A percentile compares a stretch with the other conserved stretches of the same genome.
Conservation (phyloP, 257 asterid species). For the Fraxinus quadrangulata region DNA sequence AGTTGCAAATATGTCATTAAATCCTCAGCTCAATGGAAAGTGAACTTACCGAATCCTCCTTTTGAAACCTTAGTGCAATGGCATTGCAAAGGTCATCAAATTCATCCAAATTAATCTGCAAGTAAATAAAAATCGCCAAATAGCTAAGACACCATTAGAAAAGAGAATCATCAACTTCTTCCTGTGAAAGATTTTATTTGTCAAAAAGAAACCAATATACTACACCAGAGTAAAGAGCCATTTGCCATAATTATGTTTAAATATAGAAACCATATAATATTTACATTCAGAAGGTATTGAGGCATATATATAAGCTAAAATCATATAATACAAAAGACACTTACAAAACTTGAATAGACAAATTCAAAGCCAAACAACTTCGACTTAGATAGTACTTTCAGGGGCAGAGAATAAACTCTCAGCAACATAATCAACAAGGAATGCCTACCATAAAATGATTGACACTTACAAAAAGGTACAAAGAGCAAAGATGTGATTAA, state of each 20-base stretch:
- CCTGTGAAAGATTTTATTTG: neutral
- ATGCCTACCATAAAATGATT: neutral
- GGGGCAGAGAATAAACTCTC: neutral
- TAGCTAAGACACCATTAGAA: constrained; percentile 18
- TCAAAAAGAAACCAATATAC: neutral
- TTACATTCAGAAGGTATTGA: neutral
- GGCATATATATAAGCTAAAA: neutral
- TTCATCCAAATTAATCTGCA: constrained; percentile 89
- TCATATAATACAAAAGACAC: neutral
- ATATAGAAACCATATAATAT: neutral
- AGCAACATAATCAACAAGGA: neutral
- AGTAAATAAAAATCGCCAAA: constrained; percentile 19
- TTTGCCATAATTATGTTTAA: neutral
- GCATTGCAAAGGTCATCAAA: constrained; percentile 87
- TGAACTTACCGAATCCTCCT: constrained; percentile 74
- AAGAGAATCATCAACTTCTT: constrained; percentile 6
- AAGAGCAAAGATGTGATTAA: neutral
- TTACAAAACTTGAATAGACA: neutral
- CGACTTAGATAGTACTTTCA: neutral
- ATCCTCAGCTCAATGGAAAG: constrained; percentile 12
- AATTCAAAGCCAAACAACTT: neutral
- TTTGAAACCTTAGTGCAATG: constrained; percentile 89
- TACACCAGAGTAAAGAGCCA: neutral
- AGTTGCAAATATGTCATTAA: neutral
- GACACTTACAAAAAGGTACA: neutral